phyloP scores from a whole-genome alignment of 176 grass and related monocot genomes.

The Phoenix roebelenii region DNA sequence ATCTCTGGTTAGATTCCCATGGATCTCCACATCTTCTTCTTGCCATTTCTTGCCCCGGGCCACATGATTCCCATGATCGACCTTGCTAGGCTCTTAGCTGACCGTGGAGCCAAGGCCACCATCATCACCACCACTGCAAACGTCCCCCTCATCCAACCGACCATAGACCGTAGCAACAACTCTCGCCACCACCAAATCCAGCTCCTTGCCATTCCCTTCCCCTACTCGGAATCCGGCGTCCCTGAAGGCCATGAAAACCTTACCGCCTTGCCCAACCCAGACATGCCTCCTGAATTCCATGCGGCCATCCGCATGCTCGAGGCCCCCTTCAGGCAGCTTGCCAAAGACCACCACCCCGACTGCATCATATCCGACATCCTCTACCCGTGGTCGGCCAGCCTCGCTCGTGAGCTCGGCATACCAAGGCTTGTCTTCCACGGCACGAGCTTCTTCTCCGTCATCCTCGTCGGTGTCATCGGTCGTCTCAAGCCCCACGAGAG shows the following conservation, averaged over 20 bases:
- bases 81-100: slow-evolving; percentile 42
- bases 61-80: slow-evolving; percentile 57
- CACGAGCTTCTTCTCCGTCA: no score
- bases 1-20: neutral
- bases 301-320: no score
- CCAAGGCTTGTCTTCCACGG: no score
- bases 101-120: slow-evolving; percentile 41
- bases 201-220: slow-evolving; percentile 29
- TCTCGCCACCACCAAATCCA: slow-evolving; percentile 7
- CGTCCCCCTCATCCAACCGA: slow-evolving; percentile 24
- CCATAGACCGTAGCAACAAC: slow-evolving; percentile 34
- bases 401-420: no score
- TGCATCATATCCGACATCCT: no score
- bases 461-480: no score
- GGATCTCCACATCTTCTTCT: slow-evolving; percentile 48
- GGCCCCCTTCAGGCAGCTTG: no score
- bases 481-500: no score
- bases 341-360: no score
- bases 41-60: slow-evolving; percentile 44
- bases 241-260: slow-evolving; percentile 28
- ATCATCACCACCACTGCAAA: slow-evolving; percentile 51
- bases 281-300: slow-evolving; percentile 11
- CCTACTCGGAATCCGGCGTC: slow-evolving; percentile 37
- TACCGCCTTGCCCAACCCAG: neutral
- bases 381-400: no score